Percentiles rank a stretch among this genome's conserved stretches.
phyloP scores from a whole-genome alignment of 345 rosid species.

The Acer negundo region DNA sequence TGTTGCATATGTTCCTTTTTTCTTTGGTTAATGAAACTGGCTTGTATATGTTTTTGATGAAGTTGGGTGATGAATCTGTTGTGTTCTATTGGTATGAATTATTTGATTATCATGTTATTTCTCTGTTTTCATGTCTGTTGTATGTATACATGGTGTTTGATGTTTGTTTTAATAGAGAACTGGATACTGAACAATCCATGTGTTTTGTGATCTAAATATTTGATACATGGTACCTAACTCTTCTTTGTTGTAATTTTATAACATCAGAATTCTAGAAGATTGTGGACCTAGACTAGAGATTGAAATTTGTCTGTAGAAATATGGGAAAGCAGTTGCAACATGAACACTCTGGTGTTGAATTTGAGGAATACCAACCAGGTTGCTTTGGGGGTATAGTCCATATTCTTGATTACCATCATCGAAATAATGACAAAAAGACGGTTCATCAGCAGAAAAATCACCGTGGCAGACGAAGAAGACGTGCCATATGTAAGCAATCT shows the following conservation, averaged over 20 bases:
- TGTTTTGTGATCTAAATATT: not conserved
- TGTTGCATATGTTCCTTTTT: too few species aligned
- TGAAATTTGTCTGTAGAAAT: constrained; percentile 16
- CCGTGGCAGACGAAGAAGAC: constrained; percentile 38
- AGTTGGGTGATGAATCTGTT: not conserved
- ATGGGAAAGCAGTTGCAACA: constrained; percentile 51
- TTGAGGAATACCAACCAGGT: constrained; percentile 48
- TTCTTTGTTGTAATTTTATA: constrained; percentile 7
- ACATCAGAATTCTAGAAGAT: constrained; percentile 9
- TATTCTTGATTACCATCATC: constrained; percentile 55
- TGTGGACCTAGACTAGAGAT: not conserved
- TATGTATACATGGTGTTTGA: not conserved
- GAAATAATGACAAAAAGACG: constrained; percentile 41
- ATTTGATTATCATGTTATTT: not conserved
- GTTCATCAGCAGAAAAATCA: constrained; percentile 31
- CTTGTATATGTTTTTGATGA: not conserved
- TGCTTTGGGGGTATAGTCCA: constrained; percentile 63
- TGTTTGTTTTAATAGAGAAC: not conserved
- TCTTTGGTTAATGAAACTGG: not conserved
- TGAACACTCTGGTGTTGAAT: constrained; percentile 32
- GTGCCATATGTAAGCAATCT: constrained; percentile 41
- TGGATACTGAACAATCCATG: not conserved
- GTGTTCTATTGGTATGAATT: not conserved
- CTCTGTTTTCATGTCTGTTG: not conserved
- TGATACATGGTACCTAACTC: not conserved